Conservation (phyloP, 345 rosid genomes). For the Mangifera indica region DNA sequence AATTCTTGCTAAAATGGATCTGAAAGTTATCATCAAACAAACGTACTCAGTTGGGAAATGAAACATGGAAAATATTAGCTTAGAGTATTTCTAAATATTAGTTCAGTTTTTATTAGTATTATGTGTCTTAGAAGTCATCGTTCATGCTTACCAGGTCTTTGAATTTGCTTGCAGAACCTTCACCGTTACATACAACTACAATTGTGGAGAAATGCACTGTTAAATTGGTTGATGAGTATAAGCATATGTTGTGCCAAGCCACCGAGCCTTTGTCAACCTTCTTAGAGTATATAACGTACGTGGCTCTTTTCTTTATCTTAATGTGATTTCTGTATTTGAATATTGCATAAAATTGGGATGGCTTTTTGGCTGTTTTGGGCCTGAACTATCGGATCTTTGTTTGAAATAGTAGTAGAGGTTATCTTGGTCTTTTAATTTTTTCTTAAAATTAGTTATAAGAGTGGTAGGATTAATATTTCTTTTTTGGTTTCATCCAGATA, state of each 20-base stretch:
- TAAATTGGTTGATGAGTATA: conserved; percentile 93
- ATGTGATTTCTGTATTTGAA: conserved; percentile 10
- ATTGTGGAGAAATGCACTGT: conserved; percentile 98
- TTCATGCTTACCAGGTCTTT: conserved; percentile 12
- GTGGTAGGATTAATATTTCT: conserved; percentile 7
- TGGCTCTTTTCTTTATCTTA: background rate
- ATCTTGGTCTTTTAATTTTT: too few species aligned
- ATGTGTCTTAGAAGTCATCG: background rate
- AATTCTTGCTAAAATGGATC: background rate
- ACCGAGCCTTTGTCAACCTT: conserved; percentile 97
- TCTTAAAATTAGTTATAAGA: background rate
- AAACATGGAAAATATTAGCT: background rate
- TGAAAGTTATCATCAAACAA: background rate
- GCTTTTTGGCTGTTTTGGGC: background rate
- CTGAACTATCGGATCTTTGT: background rate
- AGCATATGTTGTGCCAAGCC: conserved; percentile 93
- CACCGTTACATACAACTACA: conserved; percentile 94
- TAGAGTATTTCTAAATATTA: background rate
- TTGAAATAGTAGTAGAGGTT: background rate
- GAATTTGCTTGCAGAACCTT: conserved; percentile 69
- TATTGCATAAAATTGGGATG: background rate
- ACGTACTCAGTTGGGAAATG: background rate
- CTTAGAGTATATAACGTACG: conserved; percentile 92
- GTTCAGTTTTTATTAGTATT: background rate
- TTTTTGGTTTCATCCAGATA: conserved; percentile 49